Conservation (phyloP, 148 eudicot genomes). For the Chenopodium berlandieri region DNA sequence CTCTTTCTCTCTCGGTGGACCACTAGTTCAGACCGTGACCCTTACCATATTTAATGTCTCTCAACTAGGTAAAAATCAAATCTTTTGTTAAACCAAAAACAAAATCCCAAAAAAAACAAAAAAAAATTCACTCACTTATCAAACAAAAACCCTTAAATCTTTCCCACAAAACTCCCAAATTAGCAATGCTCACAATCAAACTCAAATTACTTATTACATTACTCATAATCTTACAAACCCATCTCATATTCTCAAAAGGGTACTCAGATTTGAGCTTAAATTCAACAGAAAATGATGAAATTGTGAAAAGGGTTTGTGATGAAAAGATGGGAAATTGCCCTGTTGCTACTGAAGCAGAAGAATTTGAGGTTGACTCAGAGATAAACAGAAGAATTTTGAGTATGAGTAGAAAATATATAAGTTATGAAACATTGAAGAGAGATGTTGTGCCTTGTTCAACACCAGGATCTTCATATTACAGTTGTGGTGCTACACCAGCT, state of each 20-base stretch:
- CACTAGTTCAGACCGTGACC: conserved; percentile 20
- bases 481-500: conserved; percentile 59
- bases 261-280: conserved; percentile 34
- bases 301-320: conserved; percentile 42
- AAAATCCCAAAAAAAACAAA: not conserved
- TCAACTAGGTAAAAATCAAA: not conserved
- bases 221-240: conserved; percentile 42
- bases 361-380: conserved; percentile 52
- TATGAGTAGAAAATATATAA: conserved; percentile 60
- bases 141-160: not conserved
- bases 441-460: conserved; percentile 74
- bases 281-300: conserved; percentile 32
- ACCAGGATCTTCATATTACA: conserved; percentile 91
- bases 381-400: conserved; percentile 51
- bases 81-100: not conserved
- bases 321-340: conserved; percentile 40
- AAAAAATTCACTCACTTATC: not conserved
- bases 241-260: conserved; percentile 46
- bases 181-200: conserved; percentile 29
- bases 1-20: not conserved
- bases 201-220: conserved; percentile 9
- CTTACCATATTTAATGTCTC: conserved; percentile 5
- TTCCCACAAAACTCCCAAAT: conserved; percentile 14
- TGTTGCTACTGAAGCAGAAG: conserved; percentile 10
- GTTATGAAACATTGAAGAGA: conserved; percentile 79